Percentiles rank a stretch among this genome's conserved stretches.
These are phyloP conservation scores for Harringtonia lauricola DNA, from an alignment of 2,329 filamentous ascomycete genomes.

Conservation along the genomic window DNA sequence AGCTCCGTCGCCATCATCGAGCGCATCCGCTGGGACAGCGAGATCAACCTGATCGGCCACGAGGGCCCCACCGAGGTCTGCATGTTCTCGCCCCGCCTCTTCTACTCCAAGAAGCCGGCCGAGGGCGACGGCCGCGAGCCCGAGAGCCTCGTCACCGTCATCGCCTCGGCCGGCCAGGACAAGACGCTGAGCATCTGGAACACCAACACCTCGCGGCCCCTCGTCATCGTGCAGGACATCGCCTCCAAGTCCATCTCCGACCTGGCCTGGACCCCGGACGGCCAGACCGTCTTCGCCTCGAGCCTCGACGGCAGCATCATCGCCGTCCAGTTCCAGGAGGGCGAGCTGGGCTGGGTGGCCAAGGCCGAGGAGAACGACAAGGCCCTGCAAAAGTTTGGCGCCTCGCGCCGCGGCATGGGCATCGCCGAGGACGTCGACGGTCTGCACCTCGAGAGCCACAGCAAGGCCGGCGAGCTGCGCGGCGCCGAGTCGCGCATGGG, in stretches of 20 bases:
- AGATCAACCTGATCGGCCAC: slow-evolving; percentile 95
- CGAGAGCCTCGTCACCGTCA: slow-evolving; percentile 64
- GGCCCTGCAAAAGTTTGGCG: slow-evolving; percentile 85
- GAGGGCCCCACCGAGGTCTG: slow-evolving; percentile 96
- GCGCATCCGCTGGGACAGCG: slow-evolving; percentile 83
- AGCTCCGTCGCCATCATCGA: slow-evolving; percentile 96
- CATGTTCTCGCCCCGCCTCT: slow-evolving; percentile 88
- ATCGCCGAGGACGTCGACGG: slow-evolving; percentile 90
- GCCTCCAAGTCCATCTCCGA: slow-evolving; percentile 89
- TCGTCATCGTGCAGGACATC: slow-evolving; percentile 82
- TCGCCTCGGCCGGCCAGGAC: slow-evolving; percentile 93
- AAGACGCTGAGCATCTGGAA: slow-evolving; percentile 97
- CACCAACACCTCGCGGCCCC: slow-evolving; percentile 82
- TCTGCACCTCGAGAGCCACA: slow-evolving; percentile 76
- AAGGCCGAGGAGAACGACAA: slow-evolving; percentile 83
- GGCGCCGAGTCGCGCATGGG: slow-evolving; percentile 94
- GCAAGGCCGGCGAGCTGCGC: slow-evolving; percentile 80
- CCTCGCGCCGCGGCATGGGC: slow-evolving; percentile 74
- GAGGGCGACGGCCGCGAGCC: slow-evolving; percentile 30
- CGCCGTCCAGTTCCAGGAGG: slow-evolving; percentile 68
- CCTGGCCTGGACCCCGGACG: slow-evolving; percentile 87
- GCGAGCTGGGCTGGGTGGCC: slow-evolving; percentile 83
- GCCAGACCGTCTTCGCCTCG: slow-evolving; percentile 72
- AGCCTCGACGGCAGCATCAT: slow-evolving; percentile 86
- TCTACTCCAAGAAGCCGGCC: slow-evolving; percentile 60